These are phyloP conservation scores for Clavulina sp. DNA, from an alignment of 768 basidiomycete species.

Conservation along the genomic window DNA sequence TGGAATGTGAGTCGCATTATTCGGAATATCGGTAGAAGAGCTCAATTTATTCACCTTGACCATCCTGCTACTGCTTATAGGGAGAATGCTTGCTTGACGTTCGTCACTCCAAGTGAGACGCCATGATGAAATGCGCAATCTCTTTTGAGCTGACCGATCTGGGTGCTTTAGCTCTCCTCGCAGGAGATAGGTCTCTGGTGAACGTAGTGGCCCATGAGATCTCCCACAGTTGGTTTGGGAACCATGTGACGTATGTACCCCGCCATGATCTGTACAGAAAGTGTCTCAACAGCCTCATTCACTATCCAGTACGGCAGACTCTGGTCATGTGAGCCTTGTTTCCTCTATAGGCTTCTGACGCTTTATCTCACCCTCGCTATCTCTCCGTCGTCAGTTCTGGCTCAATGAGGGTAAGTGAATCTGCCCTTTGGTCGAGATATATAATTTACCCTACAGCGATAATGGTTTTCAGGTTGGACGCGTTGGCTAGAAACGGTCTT, in stretches of 20 bases:
- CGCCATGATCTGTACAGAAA: background rate
- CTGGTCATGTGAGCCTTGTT: constrained; percentile 75
- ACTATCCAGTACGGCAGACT: constrained; percentile 32
- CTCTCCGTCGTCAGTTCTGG: constrained; percentile 46
- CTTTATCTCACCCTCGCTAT: background rate
- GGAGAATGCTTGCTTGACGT: constrained; percentile 78
- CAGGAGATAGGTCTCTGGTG: constrained; percentile 72
- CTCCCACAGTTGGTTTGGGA: constrained; percentile 83
- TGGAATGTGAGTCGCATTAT: constrained; percentile 39
- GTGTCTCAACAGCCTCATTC: background rate
- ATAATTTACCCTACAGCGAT: background rate
- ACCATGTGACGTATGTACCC: constrained; percentile 50
- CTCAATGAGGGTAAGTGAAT: constrained; percentile 44
- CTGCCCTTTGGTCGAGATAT: background rate
- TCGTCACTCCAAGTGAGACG: constrained; percentile 67
- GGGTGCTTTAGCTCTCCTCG: constrained; percentile 67
- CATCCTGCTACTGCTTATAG: constrained; percentile 25
- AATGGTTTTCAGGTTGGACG: constrained; percentile 45
- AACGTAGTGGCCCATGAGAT: constrained; percentile 68
- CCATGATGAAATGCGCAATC: too few species aligned
- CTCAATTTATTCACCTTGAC: too few species aligned
- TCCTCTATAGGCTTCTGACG: constrained; percentile 26
- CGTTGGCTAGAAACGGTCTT: constrained; percentile 81
- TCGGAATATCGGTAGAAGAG: background rate
- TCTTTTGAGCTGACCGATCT: too few species aligned